phyloP scores from a whole-genome alignment of 306 rosid genomes.

The Prunus salicina region DNA sequence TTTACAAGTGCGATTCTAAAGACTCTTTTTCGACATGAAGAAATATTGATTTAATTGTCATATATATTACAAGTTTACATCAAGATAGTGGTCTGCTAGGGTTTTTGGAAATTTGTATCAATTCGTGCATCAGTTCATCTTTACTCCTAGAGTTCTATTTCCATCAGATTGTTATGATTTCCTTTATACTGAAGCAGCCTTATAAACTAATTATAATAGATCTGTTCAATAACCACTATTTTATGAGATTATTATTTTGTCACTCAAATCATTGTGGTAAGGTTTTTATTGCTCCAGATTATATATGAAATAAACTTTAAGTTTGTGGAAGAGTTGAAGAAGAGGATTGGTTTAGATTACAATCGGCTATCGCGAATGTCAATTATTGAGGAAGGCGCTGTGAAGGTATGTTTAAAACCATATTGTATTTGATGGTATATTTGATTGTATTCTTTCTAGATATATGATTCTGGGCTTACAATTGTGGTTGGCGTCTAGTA shows the following conservation, averaged over 20 bases:
- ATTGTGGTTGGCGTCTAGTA: background rate
- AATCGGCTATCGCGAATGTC: constrained; percentile 61
- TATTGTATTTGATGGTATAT: constrained; percentile 1
- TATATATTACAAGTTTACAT: background rate
- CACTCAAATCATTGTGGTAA: constrained; percentile 5
- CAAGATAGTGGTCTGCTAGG: background rate
- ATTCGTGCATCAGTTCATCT: background rate
- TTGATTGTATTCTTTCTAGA: background rate
- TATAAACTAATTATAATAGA: background rate
- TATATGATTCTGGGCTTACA: background rate
- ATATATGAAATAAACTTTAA: constrained; percentile 53
- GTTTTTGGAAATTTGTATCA: background rate
- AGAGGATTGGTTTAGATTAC: constrained; percentile 70
- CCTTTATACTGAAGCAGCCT: background rate
- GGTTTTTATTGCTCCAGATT: constrained; percentile 40
- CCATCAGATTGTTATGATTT: background rate
- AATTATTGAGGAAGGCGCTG: constrained; percentile 68
- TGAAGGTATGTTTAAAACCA: constrained; percentile 45
- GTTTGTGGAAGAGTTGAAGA: constrained; percentile 66
- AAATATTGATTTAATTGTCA: background rate
- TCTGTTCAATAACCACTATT: background rate
- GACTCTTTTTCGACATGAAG: background rate
- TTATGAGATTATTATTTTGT: constrained; percentile 4
- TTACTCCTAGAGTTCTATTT: background rate
- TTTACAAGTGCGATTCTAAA: constrained; percentile 46